Conservation (phyloP, 2,329 filamentous ascomycete species). For the Cladosporium sphaerospermum region DNA sequence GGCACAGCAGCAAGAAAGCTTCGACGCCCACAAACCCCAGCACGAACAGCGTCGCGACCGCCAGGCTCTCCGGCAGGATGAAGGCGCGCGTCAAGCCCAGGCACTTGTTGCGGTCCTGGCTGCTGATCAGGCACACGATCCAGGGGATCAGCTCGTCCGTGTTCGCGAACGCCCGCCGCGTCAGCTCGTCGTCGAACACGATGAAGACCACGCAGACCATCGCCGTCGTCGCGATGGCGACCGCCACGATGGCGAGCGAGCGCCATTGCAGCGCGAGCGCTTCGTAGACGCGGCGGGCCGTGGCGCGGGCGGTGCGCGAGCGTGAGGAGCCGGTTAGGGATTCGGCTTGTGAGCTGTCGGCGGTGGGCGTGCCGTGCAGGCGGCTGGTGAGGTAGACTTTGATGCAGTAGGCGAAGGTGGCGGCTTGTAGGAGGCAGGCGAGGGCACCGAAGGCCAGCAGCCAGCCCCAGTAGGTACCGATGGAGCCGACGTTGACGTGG, state of each 20-base stretch:
- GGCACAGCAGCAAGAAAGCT: constrained; percentile 20
- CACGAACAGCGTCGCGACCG: constrained; percentile 21
- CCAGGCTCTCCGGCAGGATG: constrained; percentile 17
- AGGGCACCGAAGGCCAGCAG: constrained; percentile 28
- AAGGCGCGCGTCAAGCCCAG: constrained; percentile 15
- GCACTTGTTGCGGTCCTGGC: constrained; percentile 18
- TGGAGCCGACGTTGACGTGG: constrained; percentile 64
- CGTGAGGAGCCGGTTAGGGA: constrained; percentile 18
- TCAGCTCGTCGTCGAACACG: constrained; percentile 18
- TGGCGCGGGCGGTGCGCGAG: constrained; percentile 47
- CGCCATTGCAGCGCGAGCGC: constrained; percentile 80
- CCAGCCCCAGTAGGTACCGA: constrained; percentile 36
- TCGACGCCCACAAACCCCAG: constrained; percentile 22
- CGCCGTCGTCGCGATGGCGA: constrained; percentile 53
- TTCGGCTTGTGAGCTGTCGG: constrained; percentile 12
- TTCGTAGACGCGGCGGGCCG: constrained; percentile 66
- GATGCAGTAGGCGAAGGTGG: constrained; percentile 32
- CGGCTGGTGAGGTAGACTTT: constrained; percentile 28
- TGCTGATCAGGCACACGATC: constrained; percentile 22
- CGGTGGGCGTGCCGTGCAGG: constrained; percentile 15
- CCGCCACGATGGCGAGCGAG: constrained; percentile 69
- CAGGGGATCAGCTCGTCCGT: constrained; percentile 21
- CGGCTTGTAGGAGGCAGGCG: constrained; percentile 29
- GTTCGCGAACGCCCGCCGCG: constrained; percentile 17
- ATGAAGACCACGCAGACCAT: constrained; percentile 24